Evolutionary conservation across 2,329 filamentous ascomycete genomes (phyloP).

Genomic region (Talaromyces sp.): DNA sequence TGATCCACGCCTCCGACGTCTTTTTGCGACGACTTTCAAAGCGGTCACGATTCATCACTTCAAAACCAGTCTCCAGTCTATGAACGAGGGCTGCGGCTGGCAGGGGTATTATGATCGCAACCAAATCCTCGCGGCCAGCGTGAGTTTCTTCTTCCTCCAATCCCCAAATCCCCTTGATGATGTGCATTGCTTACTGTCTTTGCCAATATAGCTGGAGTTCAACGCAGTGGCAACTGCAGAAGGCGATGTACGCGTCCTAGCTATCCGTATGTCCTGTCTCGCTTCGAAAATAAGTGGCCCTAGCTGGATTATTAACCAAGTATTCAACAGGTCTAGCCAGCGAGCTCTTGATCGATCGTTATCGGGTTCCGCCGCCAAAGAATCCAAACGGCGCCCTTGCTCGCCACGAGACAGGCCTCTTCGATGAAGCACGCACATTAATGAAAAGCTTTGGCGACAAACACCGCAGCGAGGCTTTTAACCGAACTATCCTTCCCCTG

Average conservation of each 20-base stretch:
- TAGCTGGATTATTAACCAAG: neutral
- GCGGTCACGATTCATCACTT: slow-evolving; percentile 12
- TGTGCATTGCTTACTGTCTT: neutral
- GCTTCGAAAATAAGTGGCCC: neutral
- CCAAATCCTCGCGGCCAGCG: slow-evolving; percentile 14
- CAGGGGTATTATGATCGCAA: slow-evolving; percentile 21
- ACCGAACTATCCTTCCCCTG: neutral
- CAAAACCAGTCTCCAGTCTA: slow-evolving; percentile 15
- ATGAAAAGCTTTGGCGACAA: neutral
- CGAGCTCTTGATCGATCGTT: slow-evolving; percentile 3
- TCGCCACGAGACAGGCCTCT: slow-evolving; percentile 4
- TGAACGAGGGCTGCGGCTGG: slow-evolving; percentile 20
- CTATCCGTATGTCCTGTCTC: neutral
- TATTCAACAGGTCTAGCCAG: slow-evolving; percentile 4
- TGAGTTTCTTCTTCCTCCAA: neutral
- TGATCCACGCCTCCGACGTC: slow-evolving; percentile 8
- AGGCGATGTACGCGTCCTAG: slow-evolving; percentile 3
- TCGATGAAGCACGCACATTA: neutral
- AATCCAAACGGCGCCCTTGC: neutral
- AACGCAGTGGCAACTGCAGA: slow-evolving; percentile 2
- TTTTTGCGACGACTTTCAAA: slow-evolving; percentile 19
- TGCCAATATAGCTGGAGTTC: neutral
- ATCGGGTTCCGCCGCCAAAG: neutral
- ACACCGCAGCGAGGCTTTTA: slow-evolving; percentile 5
- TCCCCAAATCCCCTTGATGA: neutral